A percentile compares a stretch with the other conserved stretches of the same genome.
phyloP scores from a whole-genome alignment of 257 asterid genomes.

The Anisodus tanguticus region DNA sequence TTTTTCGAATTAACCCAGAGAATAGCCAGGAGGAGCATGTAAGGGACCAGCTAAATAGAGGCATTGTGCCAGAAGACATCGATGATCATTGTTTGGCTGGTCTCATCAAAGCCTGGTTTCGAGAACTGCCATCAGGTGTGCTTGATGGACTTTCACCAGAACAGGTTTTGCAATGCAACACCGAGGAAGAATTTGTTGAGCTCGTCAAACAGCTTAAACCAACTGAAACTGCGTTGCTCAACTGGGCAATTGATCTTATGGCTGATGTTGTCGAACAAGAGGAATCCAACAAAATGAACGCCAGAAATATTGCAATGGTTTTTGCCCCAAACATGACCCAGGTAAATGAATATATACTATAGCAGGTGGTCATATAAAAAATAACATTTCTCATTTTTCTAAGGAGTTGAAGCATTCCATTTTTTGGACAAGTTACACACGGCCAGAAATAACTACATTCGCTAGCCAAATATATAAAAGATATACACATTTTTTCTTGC shows the following conservation, averaged over 20 bases:
- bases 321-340: slow-evolving; percentile 97
- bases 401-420: background rate
- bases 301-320: slow-evolving; percentile 95
- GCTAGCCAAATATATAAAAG: too few relatives aligned
- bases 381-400: background rate
- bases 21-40: slow-evolving; percentile 88
- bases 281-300: slow-evolving; percentile 90
- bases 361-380: background rate
- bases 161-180: slow-evolving; percentile 76
- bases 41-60: slow-evolving; percentile 86
- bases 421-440: background rate
- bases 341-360: slow-evolving; percentile 41
- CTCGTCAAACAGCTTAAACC: slow-evolving; percentile 78
- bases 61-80: slow-evolving; percentile 82
- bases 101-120: slow-evolving; percentile 93
- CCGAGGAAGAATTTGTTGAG: slow-evolving; percentile 77
- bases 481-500: too few relatives aligned
- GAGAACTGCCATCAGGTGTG: slow-evolving; percentile 89
- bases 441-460: too few relatives aligned
- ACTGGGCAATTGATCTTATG: slow-evolving; percentile 97
- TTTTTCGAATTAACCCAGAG: slow-evolving; percentile 95
- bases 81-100: slow-evolving; percentile 97
- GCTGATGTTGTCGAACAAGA: slow-evolving; percentile 96
- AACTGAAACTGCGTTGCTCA: slow-evolving; percentile 72
- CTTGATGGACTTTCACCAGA: slow-evolving; percentile 90